Evolutionary conservation across 73 alveolate genomes (phyloP).

Genomic region (Paramecium primaurelia): DNA sequence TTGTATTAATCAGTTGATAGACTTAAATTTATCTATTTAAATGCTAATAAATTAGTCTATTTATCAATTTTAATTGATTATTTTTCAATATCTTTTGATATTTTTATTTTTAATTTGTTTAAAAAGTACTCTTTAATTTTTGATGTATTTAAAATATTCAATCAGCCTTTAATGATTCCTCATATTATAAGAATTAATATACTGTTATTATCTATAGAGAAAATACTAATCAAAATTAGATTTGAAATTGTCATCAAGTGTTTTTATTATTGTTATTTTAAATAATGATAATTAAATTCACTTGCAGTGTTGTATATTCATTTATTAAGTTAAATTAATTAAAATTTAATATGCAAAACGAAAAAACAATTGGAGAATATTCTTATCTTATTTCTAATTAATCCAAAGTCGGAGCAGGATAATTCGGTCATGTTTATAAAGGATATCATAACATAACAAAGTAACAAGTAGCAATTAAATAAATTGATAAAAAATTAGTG

Average conservation of each 20-base stretch:
- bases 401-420: neutral
- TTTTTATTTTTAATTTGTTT: neutral
- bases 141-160: neutral
- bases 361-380: neutral
- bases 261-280: neutral
- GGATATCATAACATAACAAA: neutral
- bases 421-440: neutral
- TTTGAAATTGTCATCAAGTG: neutral
- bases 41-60: too few species aligned
- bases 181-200: neutral
- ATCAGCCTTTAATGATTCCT: neutral
- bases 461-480: neutral
- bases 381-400: neutral
- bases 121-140: neutral
- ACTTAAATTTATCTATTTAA: too few species aligned
- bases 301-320: neutral
- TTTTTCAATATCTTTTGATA: neutral
- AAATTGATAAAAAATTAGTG: neutral
- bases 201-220: neutral
- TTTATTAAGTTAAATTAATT: neutral
- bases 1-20: too few species aligned
- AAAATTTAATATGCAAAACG: constrained; percentile 26
- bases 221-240: too few species aligned
- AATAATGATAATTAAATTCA: neutral
- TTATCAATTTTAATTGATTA: too few species aligned